Percentiles rank a stretch among this genome's conserved stretches.
These are phyloP conservation scores for Benincasa hispida DNA, from an alignment of 306 rosid genomes.

Conservation along the genomic window DNA sequence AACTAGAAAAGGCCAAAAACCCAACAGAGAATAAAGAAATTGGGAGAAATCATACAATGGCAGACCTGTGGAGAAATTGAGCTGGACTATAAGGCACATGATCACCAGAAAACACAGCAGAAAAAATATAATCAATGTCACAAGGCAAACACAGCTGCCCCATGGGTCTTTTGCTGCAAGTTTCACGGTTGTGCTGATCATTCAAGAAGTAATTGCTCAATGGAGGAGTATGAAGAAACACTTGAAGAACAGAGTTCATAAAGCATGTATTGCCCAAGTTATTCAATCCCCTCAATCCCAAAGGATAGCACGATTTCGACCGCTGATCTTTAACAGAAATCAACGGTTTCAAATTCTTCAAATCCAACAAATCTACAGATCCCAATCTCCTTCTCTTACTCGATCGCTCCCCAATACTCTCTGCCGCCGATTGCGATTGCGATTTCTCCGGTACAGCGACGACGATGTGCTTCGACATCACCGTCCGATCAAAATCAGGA, in stretches of 20 bases:
- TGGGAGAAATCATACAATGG: conserved; percentile 11
- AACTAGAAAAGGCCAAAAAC: conserved; percentile 9
- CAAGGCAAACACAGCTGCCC: conserved; percentile 31
- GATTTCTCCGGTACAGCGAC: conserved; percentile 11
- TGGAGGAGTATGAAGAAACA: conserved; percentile 61
- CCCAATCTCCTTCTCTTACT: conserved; percentile 58
- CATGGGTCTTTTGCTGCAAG: conserved; percentile 35
- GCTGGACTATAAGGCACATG: conserved; percentile 34
- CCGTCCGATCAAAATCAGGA: conserved; percentile 70
- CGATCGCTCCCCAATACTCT: conserved; percentile 70
- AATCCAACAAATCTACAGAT: conserved; percentile 27
- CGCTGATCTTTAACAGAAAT: conserved; percentile 32
- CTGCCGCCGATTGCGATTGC: conserved; percentile 19
- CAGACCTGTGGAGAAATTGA: conserved; percentile 41
- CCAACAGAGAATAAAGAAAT: conserved; percentile 3
- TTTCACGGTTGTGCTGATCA: conserved; percentile 46
- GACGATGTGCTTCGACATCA: conserved; percentile 55
- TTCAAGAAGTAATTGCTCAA: conserved; percentile 62
- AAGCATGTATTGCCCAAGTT: conserved; percentile 78
- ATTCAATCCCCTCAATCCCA: conserved; percentile 84
- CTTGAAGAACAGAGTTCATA: conserved; percentile 90
- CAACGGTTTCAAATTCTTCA: conserved; percentile 24
- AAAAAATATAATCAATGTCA: conserved; percentile 23
- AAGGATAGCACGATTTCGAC: conserved; percentile 69
- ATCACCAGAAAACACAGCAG: conserved; percentile 27